Base-by-base conservation (phyloP, 2,329 filamentous ascomycete genomes). In the Leptographium wingfieldii region DNA sequence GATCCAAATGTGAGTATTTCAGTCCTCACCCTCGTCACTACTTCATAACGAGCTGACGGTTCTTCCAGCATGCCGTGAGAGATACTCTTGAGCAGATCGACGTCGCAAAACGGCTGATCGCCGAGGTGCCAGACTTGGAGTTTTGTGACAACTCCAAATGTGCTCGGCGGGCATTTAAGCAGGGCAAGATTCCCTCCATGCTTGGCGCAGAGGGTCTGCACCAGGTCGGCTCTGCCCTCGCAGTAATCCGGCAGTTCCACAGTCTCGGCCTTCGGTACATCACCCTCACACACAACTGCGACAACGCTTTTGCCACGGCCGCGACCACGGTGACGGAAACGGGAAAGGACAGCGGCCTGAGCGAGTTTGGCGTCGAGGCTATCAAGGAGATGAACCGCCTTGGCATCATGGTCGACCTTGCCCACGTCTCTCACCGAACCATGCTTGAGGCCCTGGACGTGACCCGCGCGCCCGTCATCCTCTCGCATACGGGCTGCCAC, bases 201-300 rank as follows among this genome's bases (percentile, higher is more conserved):
- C 68, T 73, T 53, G 72, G 73, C 0, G 69, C 73, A 14, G 73
- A 74, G 63, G 72, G 71, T 19, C 61, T 65, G 5, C 73, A 74
- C 59, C 70, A 72, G 63, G 65, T 71, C 1, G 73, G 71, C 0
- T 67, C 68, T 9, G 68, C 66, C 55, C 69, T 72, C 31, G 69
- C 68, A 1, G 67, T 66, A 19, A 68, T 74, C 27, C 68, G 72
- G 7, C 69, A 71, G 58, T 68, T 70, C 61, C 69, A 70, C 59
- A 59, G 68, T 27, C 66, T 75, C 3, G 73, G 73, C 16, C 53
- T 53, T 9, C 68, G 72, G 25, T 75, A 75, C 57, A 69, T 73
- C 51, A 72, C 71, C 1, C 63, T 70, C 6, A 71, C 70, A 19
- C 70, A 72, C 59, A 71, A 72, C 57, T 70, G 69, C 61, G 67